Evolutionary conservation across 768 basidiomycete species (phyloP).

Genomic region (Boletus sp.): DNA sequence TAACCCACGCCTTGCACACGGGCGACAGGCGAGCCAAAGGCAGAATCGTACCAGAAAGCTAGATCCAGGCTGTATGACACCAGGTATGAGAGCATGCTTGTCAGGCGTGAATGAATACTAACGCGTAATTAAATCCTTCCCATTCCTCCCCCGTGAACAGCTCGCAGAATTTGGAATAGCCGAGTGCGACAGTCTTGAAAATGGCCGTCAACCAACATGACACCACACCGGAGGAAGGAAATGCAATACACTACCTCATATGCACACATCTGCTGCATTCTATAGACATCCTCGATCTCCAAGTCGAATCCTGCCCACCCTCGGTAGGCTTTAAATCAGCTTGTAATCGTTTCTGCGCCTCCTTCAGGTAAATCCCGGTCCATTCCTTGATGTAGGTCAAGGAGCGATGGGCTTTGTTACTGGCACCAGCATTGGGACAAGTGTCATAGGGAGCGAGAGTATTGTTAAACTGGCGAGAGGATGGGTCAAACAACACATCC

Average conservation of each 20-base stretch:
- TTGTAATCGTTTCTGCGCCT: conserved; percentile 61
- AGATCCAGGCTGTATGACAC: conserved; percentile 17
- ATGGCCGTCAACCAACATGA: background rate
- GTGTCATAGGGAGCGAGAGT: conserved; percentile 85
- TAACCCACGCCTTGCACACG: conserved; percentile 78
- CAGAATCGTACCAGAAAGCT: conserved; percentile 54
- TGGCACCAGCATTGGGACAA: conserved; percentile 61
- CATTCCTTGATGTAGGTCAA: conserved; percentile 59
- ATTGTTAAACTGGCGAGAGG: conserved; percentile 60
- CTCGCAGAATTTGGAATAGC: conserved; percentile 88
- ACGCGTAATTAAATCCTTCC: conserved; percentile 91
- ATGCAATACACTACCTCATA: conserved; percentile 57
- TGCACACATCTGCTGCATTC: conserved; percentile 79
- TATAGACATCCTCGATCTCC: conserved; percentile 66
- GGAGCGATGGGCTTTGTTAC: conserved; percentile 55
- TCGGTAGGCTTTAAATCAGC: conserved; percentile 38
- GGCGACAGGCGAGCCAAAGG: conserved; percentile 80
- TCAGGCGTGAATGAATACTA: conserved; percentile 24
- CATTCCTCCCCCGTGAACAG: conserved; percentile 91
- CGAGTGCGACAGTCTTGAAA: conserved; percentile 79
- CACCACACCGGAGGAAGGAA: background rate
- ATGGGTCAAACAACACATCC: background rate
- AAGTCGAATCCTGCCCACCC: conserved; percentile 47
- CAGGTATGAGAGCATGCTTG: background rate
- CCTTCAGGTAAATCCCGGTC: conserved; percentile 68